A percentile compares a stretch with the other conserved stretches of the same genome.
phyloP scores from a whole-genome alignment of 208 protist genomes.

The Trypanosoma congolense region DNA sequence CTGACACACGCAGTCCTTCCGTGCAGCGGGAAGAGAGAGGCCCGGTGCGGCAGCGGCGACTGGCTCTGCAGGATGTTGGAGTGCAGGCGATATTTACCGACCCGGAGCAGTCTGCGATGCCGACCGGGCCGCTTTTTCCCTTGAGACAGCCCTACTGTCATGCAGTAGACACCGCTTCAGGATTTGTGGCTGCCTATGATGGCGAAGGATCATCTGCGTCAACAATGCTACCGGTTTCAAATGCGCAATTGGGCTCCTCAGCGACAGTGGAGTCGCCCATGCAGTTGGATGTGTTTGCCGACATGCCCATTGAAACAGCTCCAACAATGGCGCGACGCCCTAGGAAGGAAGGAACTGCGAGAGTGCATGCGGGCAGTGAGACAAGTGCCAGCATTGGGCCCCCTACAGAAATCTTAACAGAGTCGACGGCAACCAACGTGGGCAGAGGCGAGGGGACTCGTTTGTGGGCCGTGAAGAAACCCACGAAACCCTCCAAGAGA shows the following conservation, averaged over 20 bases:
- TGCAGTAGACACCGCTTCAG: not conserved
- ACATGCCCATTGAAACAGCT: constrained; percentile 8
- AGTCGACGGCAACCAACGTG: too few relatives aligned
- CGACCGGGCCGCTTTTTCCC: too few relatives aligned
- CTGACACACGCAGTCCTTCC: not conserved
- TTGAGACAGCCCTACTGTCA: not conserved
- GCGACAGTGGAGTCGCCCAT: not conserved
- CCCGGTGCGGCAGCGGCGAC: not conserved
- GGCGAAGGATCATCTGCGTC: not conserved
- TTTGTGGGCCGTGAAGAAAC: too few relatives aligned
- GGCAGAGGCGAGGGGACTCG: too few relatives aligned
- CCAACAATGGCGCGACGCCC: not conserved
- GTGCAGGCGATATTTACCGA: constrained; percentile 20
- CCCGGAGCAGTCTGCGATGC: too few relatives aligned
- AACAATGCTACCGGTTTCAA: not conserved
- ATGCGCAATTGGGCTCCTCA: not conserved
- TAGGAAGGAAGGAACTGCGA: not conserved
- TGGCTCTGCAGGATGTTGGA: constrained; percentile 8
- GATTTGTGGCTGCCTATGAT: not conserved
- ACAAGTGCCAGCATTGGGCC: not conserved
- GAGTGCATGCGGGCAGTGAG: not conserved
- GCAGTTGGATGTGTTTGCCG: constrained; percentile 15
- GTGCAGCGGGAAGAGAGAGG: not conserved
- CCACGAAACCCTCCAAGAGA: too few relatives aligned
- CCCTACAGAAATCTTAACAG: not conserved